Evolutionary conservation across 345 rosid genomes (phyloP), one percentile per base, ranked within the genome.

Genomic region (Salix udensis): DNA sequence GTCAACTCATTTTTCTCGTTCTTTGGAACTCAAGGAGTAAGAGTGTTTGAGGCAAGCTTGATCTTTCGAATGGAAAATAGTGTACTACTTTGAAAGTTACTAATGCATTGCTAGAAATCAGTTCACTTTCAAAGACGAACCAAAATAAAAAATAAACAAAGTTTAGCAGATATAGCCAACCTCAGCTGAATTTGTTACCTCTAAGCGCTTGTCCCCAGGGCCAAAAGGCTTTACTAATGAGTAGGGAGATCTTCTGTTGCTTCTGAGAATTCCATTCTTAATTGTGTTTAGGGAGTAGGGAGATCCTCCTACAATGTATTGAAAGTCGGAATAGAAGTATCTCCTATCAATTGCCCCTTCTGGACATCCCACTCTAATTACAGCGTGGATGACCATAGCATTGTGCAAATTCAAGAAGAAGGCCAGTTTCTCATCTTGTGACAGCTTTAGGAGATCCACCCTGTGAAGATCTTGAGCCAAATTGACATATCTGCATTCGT

Each of bases 351-450:
- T 80, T 42, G 89, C 72, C 77, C 98, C 93, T 52, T 86, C 90
- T 0, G 93, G 89, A 36, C 82, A 84, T 18, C 94, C 94, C 4
- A 88, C 78, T 80, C 91, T 91, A 65, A 93, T 88, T 40, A 88
- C 81, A 19, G 96, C 97, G 83, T 96, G 98, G 75, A 96, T 92
- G 67, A 88, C 91, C 99, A 96, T 96, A 36, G 98, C 94, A 67
- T 96, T 93, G 82, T 93, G 82, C 81, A 96, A 78, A 84, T 96
- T 96, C 82, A 96, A 68, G 81, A 93, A 96, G 84, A 96, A 92
- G 2, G 96, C 87, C 75, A 89, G 77, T 78, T 83, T 91, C 84
- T 93, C 97, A 28, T 88, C 82, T 4, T 75, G 75, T 3, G 91
- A 82, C 50, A 93, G 86, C 72, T 77, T 81, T 6, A 52, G 7